Evolutionary conservation across 148 eudicot genomes (phyloP), one percentile per base, ranked within the genome.

Genomic region (Amaranthus cruentus): DNA sequence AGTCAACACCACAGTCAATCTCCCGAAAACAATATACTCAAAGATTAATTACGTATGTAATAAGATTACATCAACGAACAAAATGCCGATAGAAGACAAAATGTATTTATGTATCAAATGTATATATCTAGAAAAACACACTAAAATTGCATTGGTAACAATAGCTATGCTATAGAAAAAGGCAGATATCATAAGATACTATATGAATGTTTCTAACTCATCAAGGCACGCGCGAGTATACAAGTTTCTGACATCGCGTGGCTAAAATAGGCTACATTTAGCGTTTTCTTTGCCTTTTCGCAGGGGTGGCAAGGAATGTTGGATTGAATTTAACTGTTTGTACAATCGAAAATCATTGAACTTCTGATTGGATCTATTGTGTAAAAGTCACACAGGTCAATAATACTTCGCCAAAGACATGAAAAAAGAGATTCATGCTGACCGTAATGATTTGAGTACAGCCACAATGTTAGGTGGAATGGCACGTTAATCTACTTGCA

Each of bases 401-500:
- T 62, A 10, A 6, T 12, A 21, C 38, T 55, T 53, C 4, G 71
- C 67, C 67, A 59, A 69, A 62, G 46, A 18, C 47, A 58, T 47
- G 58, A 42, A 69, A 14, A n/a, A 67, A 58, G 4, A 66, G 47
- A 49, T 54, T 66, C 60, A 43, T 42, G 61, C 76, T 65, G 78
- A 66, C 75, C 75, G 18, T 13, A 56, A 54, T 58, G 44, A 62
- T 57, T 69, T 75, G 9, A 44, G 21, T 28, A 75, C 15, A 49
- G 75, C 56, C 66, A 52, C 11, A 70, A 52, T 21, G 18, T 69
- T 55, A 9, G 48, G 51, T 69, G 13, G 6, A 4, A 60, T 3
- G 66, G 15, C 63, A 49, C 50, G 43, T 76, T 66, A 64, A 69
- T 88, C 96, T 62, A 75, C 85, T 56, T 79, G 67, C 93, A 82